Evolutionary conservation across 2,329 filamentous ascomycete genomes (phyloP), one percentile per base, ranked within the genome.

Genomic region (Xylariales sp.): DNA sequence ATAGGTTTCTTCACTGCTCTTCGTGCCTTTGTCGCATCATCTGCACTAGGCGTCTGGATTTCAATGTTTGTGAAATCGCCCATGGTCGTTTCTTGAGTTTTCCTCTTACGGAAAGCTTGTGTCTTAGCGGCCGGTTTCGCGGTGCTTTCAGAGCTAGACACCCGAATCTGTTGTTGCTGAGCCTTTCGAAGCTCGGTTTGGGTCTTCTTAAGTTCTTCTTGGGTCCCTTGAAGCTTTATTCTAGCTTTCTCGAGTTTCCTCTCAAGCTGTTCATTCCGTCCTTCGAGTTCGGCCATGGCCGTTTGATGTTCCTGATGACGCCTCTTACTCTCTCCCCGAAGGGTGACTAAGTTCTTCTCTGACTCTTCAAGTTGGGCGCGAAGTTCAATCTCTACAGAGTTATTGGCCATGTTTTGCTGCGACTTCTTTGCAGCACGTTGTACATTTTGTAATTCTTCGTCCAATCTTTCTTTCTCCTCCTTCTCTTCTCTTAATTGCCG

Each of bases 191-290:
- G 78, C 65, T 85, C 83, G 1, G 79, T 76, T n/a, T 81, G 81
- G 28, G 81, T 79, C 75, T 90, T 87, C 76, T 93, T 93, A 32
- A 96, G 85, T 75, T 93, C 90, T 39, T 91, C 88, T 69, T 93
- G 93, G 0, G 88, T 86, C 9, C 87, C 84, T 60, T 88, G 88
- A 23, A 95, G 81, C 78, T 94, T 94, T 63, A 85, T 85, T 75
- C 89, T 89, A 75, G 93, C 86, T 23, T 88, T 87, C 60, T 89
- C 89, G 16, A 96, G 80, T 70, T 91, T 92, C 69, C 90, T 89
- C 70, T 94, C 91, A 0, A 94, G 83, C 12, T 88, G 83, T 4
- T 89, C 85, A 60, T 86, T 89, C 69, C 90, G 86, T 6, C 84
- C 84, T 52, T 91, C 87, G 54, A 87, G 86, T 69, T 91, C 89